phyloP scores from a whole-genome alignment of 129 eudicot genomes.

The Solidago caesia region DNA sequence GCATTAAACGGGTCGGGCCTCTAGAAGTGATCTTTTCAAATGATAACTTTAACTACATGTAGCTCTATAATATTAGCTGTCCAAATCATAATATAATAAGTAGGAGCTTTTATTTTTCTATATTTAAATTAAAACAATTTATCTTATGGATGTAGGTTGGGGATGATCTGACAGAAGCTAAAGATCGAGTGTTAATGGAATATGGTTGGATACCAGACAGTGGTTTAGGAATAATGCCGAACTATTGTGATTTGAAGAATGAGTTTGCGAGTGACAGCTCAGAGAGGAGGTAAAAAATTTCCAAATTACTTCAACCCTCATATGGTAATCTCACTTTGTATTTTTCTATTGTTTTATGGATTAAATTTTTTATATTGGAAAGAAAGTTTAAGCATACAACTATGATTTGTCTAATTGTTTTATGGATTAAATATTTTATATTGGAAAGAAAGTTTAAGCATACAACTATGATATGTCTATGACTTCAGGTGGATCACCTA shows the following conservation, averaged over 20 bases:
- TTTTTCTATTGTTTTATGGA: too few relatives aligned
- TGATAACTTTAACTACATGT: not conserved
- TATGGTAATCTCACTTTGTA: too few relatives aligned
- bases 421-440: too few relatives aligned
- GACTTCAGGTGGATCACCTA: too few relatives aligned
- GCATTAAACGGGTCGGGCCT: conserved; percentile 72
- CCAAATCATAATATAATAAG: too few relatives aligned
- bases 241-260: conserved; percentile 63
- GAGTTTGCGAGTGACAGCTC: conserved; percentile 49
- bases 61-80: not conserved
- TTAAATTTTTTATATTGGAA: too few relatives aligned
- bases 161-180: conserved; percentile 72
- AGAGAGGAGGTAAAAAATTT: conserved; percentile 85
- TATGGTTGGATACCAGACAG: conserved; percentile 86
- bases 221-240: conserved; percentile 85
- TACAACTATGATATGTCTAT: too few relatives aligned
- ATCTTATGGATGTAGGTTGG: conserved; percentile 47
- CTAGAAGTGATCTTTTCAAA: too few relatives aligned
- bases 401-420: too few relatives aligned
- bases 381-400: too few relatives aligned
- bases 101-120: not conserved
- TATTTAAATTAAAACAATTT: not conserved
- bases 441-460: too few relatives aligned
- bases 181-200: conserved; percentile 71
- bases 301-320: conserved; percentile 41